phyloP scores from a whole-genome alignment of 2,329 filamentous ascomycete species.

The Colletotrichum melonis region DNA sequence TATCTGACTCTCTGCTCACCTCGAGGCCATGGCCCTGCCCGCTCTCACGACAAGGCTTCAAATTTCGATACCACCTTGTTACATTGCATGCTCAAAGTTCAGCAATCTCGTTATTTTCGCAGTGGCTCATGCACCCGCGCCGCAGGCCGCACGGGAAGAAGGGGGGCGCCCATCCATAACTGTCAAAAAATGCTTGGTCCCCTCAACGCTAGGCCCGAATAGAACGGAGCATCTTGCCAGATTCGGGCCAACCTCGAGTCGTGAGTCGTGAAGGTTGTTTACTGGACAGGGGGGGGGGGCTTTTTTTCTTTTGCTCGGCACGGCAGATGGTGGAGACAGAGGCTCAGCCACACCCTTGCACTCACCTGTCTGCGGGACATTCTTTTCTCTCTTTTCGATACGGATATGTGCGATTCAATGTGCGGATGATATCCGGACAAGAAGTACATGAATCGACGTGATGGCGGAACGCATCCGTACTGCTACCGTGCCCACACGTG shows the following conservation, averaged over 20 bases:
- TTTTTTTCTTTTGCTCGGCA: neutral
- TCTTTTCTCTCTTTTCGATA: neutral
- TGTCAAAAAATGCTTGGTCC: conserved; percentile 4
- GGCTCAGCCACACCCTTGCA: neutral
- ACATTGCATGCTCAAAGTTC: neutral
- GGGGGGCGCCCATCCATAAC: neutral
- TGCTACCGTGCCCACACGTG: neutral
- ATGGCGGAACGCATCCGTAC: neutral
- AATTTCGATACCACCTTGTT: neutral
- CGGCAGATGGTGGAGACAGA: neutral
- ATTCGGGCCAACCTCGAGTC: neutral
- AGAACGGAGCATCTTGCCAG: neutral
- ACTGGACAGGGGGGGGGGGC: neutral
- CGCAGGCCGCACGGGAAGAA: conserved; percentile 3
- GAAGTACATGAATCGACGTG: neutral
- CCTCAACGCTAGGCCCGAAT: neutral
- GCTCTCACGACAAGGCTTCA: neutral
- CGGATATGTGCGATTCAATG: neutral
- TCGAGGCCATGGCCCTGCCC: neutral
- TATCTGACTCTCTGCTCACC: neutral
- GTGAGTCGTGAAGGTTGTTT: conserved; percentile 21
- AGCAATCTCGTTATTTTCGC: neutral
- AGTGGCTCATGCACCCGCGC: conserved; percentile 10
- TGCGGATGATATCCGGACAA: neutral
- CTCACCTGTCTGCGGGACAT: neutral